Conservation (phyloP, 2,329 filamentous ascomycete genomes). For the Cladobotryum protrusum region DNA sequence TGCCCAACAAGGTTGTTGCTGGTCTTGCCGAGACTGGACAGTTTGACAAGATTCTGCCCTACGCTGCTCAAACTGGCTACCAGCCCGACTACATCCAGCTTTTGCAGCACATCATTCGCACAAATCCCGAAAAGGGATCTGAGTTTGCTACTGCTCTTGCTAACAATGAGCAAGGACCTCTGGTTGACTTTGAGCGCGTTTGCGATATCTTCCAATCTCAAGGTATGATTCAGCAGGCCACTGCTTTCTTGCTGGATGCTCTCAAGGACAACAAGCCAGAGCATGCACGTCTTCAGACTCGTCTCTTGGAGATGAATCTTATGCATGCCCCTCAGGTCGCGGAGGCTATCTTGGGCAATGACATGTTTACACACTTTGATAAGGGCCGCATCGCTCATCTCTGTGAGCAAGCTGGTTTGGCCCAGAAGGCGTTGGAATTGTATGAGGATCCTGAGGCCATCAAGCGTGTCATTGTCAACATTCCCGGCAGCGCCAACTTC, state of each 20-base stretch:
- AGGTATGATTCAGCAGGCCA: conserved; percentile 95
- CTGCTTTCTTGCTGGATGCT: conserved; percentile 94
- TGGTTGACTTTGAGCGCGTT: conserved; percentile 89
- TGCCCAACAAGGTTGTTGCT: conserved; percentile 89
- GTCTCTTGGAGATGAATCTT: conserved; percentile 95
- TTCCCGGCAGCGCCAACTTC: conserved; percentile 75
- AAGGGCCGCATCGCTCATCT: conserved; percentile 80
- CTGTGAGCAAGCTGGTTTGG: conserved; percentile 87
- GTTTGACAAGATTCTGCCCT: conserved; percentile 94
- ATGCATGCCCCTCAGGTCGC: conserved; percentile 95
- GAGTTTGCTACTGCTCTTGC: conserved; percentile 92
- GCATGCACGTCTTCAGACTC: conserved; percentile 87
- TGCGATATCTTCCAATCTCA: conserved; percentile 98
- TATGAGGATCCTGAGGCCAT: conserved; percentile 86
- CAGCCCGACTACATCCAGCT: conserved; percentile 92
- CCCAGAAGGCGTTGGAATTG: conserved; percentile 83
- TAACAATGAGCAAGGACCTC: conserved; percentile 77
- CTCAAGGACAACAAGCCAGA: conserved; percentile 93
- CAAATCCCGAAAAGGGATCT: conserved; percentile 87
- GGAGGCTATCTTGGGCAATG: conserved; percentile 93
- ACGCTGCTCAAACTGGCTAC: conserved; percentile 78
- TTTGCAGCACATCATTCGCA: conserved; percentile 84
- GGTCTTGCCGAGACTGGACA: conserved; percentile 92
- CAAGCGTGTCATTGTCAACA: conserved; percentile 83
- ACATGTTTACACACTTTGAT: conserved; percentile 98